Evolutionary conservation across 176 grass and related monocot genomes (phyloP).

Genomic region (Musa beccarii): DNA sequence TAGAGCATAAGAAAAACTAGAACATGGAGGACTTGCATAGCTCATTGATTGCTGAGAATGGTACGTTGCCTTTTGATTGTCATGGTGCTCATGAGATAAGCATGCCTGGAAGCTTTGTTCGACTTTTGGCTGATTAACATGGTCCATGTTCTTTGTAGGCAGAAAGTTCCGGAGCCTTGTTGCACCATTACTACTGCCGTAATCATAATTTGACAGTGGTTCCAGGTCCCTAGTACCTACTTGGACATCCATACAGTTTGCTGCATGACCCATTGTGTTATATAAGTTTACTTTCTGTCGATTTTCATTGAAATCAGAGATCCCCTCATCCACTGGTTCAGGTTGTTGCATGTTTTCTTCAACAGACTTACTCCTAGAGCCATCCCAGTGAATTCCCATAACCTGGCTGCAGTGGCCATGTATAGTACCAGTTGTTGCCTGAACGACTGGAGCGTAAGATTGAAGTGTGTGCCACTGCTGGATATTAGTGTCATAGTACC

Average conservation of each 20-base stretch:
- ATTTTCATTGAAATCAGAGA: constrained; percentile 22
- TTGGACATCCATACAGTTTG: background rate
- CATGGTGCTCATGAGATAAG: background rate
- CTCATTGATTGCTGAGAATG: constrained; percentile 3
- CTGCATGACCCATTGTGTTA: background rate
- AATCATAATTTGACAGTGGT: background rate
- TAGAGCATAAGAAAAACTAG: constrained; percentile 4
- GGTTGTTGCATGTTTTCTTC: constrained; percentile 36
- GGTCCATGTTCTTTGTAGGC: background rate
- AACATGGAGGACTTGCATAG: background rate
- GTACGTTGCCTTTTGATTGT: background rate
- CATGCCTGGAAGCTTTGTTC: background rate
- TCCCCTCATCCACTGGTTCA: constrained; percentile 27
- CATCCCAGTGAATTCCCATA: constrained; percentile 18
- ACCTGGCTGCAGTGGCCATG: constrained; percentile 26
- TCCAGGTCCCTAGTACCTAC: background rate
- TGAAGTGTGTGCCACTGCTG: constrained; percentile 65
- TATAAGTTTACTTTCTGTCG: constrained; percentile 23
- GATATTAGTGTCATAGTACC: constrained; percentile 85
- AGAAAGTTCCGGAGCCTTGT: background rate
- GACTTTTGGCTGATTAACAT: background rate
- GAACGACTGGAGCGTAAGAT: constrained; percentile 33
- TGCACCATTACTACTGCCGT: constrained; percentile 3
- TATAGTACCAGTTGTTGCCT: constrained; percentile 5
- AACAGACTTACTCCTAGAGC: constrained; percentile 12